A percentile compares a stretch with the other conserved stretches of the same genome.
Evolutionary conservation across 805 yeast genomes (phyloP).

Genomic region (Osmozyma mogii): DNA sequence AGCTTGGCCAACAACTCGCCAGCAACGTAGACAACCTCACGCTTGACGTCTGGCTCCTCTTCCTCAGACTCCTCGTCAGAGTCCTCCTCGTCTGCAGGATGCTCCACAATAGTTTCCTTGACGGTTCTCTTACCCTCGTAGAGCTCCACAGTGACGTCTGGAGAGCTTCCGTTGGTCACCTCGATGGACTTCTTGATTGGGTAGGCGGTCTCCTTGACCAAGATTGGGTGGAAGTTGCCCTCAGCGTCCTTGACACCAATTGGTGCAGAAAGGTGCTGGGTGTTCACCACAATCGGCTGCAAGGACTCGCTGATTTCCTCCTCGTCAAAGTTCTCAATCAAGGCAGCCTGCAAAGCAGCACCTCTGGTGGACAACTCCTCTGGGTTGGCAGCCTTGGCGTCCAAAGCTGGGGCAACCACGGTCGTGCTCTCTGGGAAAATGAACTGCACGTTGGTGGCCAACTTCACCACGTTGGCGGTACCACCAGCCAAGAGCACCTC

Average conservation of each 20-base stretch:
- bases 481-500: conserved; percentile 94
- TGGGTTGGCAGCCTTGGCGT: conserved; percentile 76
- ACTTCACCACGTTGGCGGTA: conserved; percentile 84
- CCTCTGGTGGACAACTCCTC: conserved; percentile 88
- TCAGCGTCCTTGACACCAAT: conserved; percentile 75
- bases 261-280: conserved; percentile 78
- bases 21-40: conserved; percentile 65
- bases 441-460: conserved; percentile 63
- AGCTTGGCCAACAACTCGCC: conserved; percentile 73
- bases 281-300: conserved; percentile 78
- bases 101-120: conserved; percentile 75
- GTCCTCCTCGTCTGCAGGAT: conserved; percentile 47
- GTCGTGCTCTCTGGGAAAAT: conserved; percentile 76
- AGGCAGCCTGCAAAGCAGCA: conserved; percentile 92
- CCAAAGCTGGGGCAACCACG: conserved; percentile 64
- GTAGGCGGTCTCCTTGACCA: conserved; percentile 79
- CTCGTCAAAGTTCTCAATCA: conserved; percentile 72
- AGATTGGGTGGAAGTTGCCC: conserved; percentile 64
- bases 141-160: conserved; percentile 56
- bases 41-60: conserved; percentile 84
- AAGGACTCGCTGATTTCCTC: conserved; percentile 75
- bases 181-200: conserved; percentile 77
- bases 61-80: conserved; percentile 46
- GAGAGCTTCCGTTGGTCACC: conserved; percentile 53
- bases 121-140: conserved; percentile 82